These are phyloP conservation scores for Aegilops sharonensis DNA, from an alignment of 176 grass and related monocot genomes.

Conservation along the genomic window DNA sequence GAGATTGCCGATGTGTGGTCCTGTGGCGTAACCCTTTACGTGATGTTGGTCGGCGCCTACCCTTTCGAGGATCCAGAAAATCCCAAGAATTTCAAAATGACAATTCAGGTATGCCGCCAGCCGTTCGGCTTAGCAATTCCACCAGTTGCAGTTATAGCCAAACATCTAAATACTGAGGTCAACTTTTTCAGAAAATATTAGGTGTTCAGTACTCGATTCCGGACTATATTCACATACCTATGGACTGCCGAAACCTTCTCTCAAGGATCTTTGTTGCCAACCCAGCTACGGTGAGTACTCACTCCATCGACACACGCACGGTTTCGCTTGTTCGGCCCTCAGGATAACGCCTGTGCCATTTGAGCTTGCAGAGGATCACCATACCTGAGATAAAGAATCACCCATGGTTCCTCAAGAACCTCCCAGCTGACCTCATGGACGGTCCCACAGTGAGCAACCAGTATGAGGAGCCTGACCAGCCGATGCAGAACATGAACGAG, in stretches of 20 bases:
- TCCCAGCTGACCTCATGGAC: constrained; percentile 68
- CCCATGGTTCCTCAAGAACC: constrained; percentile 69
- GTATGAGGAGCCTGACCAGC: constrained; percentile 69
- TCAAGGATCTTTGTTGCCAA: constrained; percentile 60
- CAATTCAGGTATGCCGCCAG: constrained; percentile 53
- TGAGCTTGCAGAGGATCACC: constrained; percentile 63
- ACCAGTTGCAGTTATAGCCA: neutral
- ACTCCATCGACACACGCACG: neutral
- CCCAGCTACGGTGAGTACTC: constrained; percentile 44
- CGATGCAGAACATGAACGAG: constrained; percentile 68
- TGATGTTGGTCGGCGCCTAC: constrained; percentile 81
- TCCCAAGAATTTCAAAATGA: constrained; percentile 65
- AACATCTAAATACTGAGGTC: neutral
- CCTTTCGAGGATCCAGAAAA: constrained; percentile 73
- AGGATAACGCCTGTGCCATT: neutral
- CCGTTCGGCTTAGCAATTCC: neutral
- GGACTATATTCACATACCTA: constrained; percentile 53
- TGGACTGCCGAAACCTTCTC: constrained; percentile 48
- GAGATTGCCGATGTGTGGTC: constrained; percentile 81
- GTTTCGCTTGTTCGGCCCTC: neutral
- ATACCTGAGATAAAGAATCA: constrained; percentile 74
- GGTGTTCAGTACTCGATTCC: constrained; percentile 62
- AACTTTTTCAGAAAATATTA: constrained; percentile 62
- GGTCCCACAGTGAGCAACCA: constrained; percentile 47
- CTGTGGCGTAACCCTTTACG: constrained; percentile 79